Base-by-base conservation (phyloP, 2,329 filamentous ascomycete genomes). In the Botrytis porri region DNA sequence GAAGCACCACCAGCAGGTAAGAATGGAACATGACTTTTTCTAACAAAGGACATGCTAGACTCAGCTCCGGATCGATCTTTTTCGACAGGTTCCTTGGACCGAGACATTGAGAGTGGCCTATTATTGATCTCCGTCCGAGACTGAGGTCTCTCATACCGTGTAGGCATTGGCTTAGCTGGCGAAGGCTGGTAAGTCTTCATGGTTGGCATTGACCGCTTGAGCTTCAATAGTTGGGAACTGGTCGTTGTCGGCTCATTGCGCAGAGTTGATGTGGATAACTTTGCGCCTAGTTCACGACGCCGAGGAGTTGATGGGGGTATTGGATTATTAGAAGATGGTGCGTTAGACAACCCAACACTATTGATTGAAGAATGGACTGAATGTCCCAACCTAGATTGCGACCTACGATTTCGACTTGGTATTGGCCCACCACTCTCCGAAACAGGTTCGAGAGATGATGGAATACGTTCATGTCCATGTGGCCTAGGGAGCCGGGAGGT, bases 361-460 rank as follows among this genome's bases (percentile, higher is more conserved):
- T 89, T 87, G 25, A 91, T 82, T 29, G 92, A 94, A 20, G 90
- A 90, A 77, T 93, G 90, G 25, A 89, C 83, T 18, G 89, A 88
- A 80, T 95, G 92, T 12, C 89, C 89, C 41, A 93, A 80, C 72
- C 92, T 87, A 4, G 91, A 93, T 74, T 89, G 88, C 60, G 92
- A 89, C 76, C 90, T 86, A 73, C 89, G 87, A 76, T 85, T 86
- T 25, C 84, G 84, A 74, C 86, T 88, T 60, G 85, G 84, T 65
- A 92, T 88, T 32, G 93, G 89, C 6, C 90, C 93, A 69, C 94
- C 94, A 76, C 90, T 94, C 83, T 98, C 95, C 57, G 94, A 97
- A 9, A 98, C 94, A 35, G 95, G 94, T 80, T 97, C 95, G n/a
- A 98, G 86, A 29, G 92, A 91, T 18, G 92, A 92, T 77, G 89